These are phyloP conservation scores for Psidium guajava DNA, from an alignment of 345 rosid species.

Conservation along the genomic window DNA sequence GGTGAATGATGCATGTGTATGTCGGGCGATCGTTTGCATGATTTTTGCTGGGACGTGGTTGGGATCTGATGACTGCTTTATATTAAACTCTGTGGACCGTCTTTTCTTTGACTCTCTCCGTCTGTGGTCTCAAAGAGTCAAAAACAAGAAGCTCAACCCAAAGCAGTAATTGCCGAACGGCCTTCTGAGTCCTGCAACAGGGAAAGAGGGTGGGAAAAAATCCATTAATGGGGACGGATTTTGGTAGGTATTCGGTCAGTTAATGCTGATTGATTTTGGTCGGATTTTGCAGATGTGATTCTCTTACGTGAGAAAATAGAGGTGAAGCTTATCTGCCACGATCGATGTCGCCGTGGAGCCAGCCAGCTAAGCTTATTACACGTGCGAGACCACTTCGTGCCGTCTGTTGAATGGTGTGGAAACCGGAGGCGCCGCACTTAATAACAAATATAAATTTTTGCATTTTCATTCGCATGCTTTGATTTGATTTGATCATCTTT, in stretches of 20 bases:
- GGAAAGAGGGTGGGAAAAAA: background rate
- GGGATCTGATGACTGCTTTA: background rate
- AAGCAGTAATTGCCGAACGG: background rate
- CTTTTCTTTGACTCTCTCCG: background rate
- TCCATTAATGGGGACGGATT: background rate
- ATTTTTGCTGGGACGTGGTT: background rate
- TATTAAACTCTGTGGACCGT: background rate
- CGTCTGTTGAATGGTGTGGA: background rate
- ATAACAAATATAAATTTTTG: background rate
- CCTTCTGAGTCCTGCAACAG: background rate
- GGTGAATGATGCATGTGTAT: background rate
- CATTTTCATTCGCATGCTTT: background rate
- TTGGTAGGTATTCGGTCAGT: background rate
- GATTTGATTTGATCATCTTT: background rate
- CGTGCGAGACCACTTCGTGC: background rate
- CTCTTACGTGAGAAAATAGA: background rate
- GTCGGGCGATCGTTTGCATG: background rate
- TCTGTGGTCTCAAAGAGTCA: background rate
- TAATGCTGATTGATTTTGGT: background rate
- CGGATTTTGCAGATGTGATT: background rate
- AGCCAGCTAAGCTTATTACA: background rate
- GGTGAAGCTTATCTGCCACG: background rate
- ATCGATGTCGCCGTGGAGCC: background rate
- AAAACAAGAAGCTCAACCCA: background rate
- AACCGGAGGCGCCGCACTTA: background rate